A percentile compares a stretch with the other conserved stretches of the same genome.
Evolutionary conservation across 441 rosid genomes (phyloP).

Genomic region (Jatropha multifida): DNA sequence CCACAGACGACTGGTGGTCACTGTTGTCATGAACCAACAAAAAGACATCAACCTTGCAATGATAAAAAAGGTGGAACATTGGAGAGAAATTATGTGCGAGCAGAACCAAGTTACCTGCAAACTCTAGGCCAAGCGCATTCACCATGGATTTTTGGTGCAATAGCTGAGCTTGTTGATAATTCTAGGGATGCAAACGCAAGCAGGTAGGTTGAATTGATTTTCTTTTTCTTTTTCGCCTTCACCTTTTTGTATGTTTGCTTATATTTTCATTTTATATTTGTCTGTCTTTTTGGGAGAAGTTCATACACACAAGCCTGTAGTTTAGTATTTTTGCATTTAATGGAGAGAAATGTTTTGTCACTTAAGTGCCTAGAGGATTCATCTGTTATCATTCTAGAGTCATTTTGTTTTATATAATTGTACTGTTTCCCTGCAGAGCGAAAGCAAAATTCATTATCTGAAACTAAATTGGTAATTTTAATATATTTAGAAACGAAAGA

Average conservation of each 20-base stretch:
- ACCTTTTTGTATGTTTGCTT: background rate
- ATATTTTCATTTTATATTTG: background rate
- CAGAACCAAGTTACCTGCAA: conserved; percentile 37
- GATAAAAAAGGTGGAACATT: conserved; percentile 12
- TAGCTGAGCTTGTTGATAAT: conserved; percentile 47
- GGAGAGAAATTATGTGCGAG: conserved; percentile 31
- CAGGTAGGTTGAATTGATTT: conserved; percentile 20
- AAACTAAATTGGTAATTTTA: background rate
- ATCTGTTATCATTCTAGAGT: background rate
- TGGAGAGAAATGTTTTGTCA: background rate
- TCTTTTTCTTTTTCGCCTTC: background rate
- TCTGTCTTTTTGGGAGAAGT: background rate
- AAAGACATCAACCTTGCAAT: conserved; percentile 5
- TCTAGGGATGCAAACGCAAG: conserved; percentile 40
- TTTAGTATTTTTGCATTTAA: background rate
- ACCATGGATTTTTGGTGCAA: conserved; percentile 43
- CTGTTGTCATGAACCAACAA: conserved; percentile 4
- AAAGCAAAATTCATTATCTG: background rate
- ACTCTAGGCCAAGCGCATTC: conserved; percentile 42
- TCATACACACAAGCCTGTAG: background rate
- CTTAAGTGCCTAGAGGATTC: background rate
- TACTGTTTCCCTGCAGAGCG: background rate
- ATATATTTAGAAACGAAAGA: background rate
- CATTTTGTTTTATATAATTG: background rate
- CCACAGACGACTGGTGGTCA: conserved; percentile 13